Conservation (phyloP, 192 early-diverging fungal genomes). For the Backusella tarrabulga region DNA sequence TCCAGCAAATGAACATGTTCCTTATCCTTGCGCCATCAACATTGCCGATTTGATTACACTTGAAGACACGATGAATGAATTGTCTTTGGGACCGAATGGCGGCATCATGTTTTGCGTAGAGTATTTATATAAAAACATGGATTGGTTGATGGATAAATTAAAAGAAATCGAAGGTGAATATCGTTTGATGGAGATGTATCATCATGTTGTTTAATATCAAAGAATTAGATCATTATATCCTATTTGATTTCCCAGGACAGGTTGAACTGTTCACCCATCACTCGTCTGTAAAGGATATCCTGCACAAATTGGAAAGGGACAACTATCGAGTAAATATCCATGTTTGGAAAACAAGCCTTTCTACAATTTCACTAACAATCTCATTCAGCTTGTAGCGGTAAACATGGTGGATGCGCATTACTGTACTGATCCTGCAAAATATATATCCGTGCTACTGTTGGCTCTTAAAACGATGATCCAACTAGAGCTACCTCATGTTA, state of each 20-base stretch:
- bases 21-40: slow-evolving; percentile 79
- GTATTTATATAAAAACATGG: slow-evolving; percentile 87
- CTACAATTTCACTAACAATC: too few relatives aligned
- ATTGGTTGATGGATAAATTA: slow-evolving; percentile 86
- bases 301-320: slow-evolving; percentile 66
- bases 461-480: slow-evolving; percentile 92
- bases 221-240: slow-evolving; percentile 76
- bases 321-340: slow-evolving; percentile 58
- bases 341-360: neutral
- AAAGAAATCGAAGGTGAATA: slow-evolving; percentile 43
- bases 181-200: neutral
- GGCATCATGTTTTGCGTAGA: slow-evolving; percentile 97
- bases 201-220: neutral
- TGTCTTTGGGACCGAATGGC: slow-evolving; percentile 93
- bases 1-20: slow-evolving; percentile 90
- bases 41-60: slow-evolving; percentile 91
- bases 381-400: slow-evolving; percentile 64
- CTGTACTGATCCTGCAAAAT: slow-evolving; percentile 89
- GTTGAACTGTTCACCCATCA: slow-evolving; percentile 98
- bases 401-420: slow-evolving; percentile 92
- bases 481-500: slow-evolving; percentile 93
- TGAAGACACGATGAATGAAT: slow-evolving; percentile 89
- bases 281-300: slow-evolving; percentile 72
- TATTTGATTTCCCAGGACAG: slow-evolving; percentile 97
- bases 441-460: slow-evolving; percentile 87